Conservation (phyloP, 352 stramenopile genomes). For the Globisporangium paroecandrum region DNA sequence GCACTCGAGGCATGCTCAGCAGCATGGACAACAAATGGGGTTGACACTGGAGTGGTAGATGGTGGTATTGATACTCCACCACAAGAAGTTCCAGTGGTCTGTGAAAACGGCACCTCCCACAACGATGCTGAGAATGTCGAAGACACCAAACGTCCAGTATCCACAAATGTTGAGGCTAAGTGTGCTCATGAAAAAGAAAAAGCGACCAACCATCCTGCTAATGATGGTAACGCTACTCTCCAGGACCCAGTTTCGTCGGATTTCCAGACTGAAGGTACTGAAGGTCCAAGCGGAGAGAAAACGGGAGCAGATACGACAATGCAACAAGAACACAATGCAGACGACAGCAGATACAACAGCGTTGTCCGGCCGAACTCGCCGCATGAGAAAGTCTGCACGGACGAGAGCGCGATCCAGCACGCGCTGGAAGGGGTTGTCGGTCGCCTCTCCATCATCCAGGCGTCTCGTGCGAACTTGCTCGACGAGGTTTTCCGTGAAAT, state of each 20-base stretch:
- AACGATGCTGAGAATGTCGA: not conserved
- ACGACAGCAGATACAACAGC: not conserved
- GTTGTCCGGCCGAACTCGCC: constrained; percentile 4
- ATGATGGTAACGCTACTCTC: not conserved
- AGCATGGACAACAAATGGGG: not conserved
- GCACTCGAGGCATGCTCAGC: constrained; percentile 13
- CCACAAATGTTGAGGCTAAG: not conserved
- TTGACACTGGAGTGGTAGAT: not conserved
- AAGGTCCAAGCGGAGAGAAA: not conserved
- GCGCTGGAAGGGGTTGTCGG: not conserved
- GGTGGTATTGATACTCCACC: not conserved
- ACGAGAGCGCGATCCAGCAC: constrained; percentile 3
- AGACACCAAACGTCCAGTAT: not conserved
- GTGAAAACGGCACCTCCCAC: not conserved
- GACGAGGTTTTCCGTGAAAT: not conserved
- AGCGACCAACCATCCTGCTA: not conserved
- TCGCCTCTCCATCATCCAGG: constrained; percentile 2
- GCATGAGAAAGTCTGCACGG: constrained; percentile 2
- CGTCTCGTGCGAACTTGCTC: not conserved
- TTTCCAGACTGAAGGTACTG: not conserved
- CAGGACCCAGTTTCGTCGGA: not conserved
- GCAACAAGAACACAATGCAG: not conserved
- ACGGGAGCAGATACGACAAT: not conserved
- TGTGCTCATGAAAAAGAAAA: not conserved
- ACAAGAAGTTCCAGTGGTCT: not conserved